Base-by-base conservation (phyloP, 768 basidiomycete genomes). In the Hortiboletus flavorubellus region DNA sequence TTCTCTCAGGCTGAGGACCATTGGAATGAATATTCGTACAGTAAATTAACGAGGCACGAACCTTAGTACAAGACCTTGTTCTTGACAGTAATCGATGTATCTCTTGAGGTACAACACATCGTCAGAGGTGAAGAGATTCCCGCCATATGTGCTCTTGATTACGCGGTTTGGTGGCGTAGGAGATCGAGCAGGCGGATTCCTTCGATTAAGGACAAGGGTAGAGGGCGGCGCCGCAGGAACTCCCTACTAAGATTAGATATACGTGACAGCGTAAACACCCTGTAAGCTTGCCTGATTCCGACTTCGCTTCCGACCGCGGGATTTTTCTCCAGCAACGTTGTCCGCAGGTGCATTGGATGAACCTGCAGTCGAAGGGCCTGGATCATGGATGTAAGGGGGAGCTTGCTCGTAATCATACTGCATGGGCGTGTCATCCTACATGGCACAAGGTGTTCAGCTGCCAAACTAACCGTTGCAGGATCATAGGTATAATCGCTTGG, bases 61-160 rank as follows among this genome's bases (percentile, higher is more conserved):
- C 87, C 87, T 91, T 42, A 93, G 75, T 9, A 92, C 89, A 8
- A 91, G 70, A 37, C 91, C 91, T 68, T 92, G 87, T 53, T 92
- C 89, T 64, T 91, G 90, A 64, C 91, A 93, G 63, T 91, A 93
- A 61, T 92, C 89, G 44, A 93, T 93, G 66, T 93, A 93, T 66
- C 84, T 87, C 65, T 91, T 91, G 57, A 93, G 78, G 68, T 93
- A 93, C 35, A 82, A 53, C 40, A 93, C 83, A 65, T 93, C 91
- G 46, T 93, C 91, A 2, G 85, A 78, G 0, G 91, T 93, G 64
- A 93, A 93, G 38, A 92, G 68, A 65, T 93, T 93, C 14, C 91
- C 91, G 42, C 91, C 91, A 63, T 92, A 93, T 0, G 91, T 92
- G 63, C 91, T 93, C 72, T 91, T 92, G 66, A 93, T 85, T 21